Evolutionary conservation across 208 protist genomes (phyloP).

Genomic region (Leishmania major): DNA sequence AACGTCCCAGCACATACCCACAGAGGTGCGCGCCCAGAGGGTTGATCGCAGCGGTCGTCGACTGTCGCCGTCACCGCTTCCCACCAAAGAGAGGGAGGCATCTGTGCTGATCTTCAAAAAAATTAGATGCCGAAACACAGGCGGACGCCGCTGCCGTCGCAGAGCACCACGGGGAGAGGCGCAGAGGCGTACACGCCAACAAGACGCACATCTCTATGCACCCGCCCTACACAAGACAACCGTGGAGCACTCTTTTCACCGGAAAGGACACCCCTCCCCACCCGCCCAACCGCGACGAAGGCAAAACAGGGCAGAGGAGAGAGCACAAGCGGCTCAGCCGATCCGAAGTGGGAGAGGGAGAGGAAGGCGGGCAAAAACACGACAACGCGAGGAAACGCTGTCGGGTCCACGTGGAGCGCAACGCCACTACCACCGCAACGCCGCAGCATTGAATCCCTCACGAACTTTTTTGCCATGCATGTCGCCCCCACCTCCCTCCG

Average conservation of each 20-base stretch:
- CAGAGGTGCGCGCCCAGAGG: not conserved
- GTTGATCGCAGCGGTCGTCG: not conserved
- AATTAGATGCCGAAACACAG: not conserved
- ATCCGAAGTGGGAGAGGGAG: not conserved
- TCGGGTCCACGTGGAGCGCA: not conserved
- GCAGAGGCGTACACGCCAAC: not conserved
- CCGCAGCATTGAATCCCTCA: not conserved
- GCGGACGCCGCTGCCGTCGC: not conserved
- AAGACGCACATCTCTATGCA: not conserved
- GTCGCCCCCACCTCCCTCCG: not conserved
- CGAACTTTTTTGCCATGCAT: not conserved
- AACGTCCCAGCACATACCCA: not conserved
- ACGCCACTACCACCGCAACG: not conserved
- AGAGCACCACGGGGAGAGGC: not conserved
- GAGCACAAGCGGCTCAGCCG: not conserved
- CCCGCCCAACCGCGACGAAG: not conserved
- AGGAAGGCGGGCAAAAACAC: not conserved
- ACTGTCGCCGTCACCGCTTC: not conserved
- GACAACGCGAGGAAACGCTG: not conserved
- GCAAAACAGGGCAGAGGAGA: not conserved
- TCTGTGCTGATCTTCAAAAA: not conserved
- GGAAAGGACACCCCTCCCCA: no score
- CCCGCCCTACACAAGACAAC: not conserved
- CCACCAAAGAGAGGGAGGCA: not conserved
- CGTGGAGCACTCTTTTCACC: not conserved